These are phyloP conservation scores for Hirschfeldia incana DNA, from an alignment of 345 rosid species.

Conservation along the genomic window DNA sequence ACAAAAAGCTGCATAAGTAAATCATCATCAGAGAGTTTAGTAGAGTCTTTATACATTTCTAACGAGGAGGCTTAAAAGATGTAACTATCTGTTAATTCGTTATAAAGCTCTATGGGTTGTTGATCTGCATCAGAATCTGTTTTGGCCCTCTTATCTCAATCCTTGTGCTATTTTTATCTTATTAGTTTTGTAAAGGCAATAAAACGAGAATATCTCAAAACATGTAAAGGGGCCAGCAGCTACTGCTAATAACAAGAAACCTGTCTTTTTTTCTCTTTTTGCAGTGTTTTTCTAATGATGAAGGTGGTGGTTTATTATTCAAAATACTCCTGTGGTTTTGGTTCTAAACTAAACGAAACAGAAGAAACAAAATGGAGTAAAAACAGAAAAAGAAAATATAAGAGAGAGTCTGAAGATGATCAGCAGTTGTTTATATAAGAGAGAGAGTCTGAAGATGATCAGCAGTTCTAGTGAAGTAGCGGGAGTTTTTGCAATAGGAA, in stretches of 20 bases:
- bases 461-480: slow-evolving; percentile 15
- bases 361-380: slow-evolving; percentile 2
- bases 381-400: not conserved
- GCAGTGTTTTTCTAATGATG: slow-evolving; percentile 24
- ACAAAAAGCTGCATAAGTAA: not conserved
- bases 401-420: not conserved
- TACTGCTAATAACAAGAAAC: slow-evolving; percentile 29
- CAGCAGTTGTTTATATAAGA: not conserved
- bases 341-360: slow-evolving; percentile 38
- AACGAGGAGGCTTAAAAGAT: not conserved
- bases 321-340: slow-evolving; percentile 29
- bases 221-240: slow-evolving; percentile 17
- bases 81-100: not conserved
- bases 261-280: not conserved
- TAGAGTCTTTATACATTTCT: not conserved
- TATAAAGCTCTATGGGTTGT: not conserved
- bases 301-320: slow-evolving; percentile 25
- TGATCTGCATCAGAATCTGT: not conserved
- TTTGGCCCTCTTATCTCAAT: not conserved
- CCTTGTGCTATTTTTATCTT: slow-evolving; percentile 13
- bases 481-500: not conserved
- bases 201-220: slow-evolving; percentile 28
- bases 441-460: not conserved
- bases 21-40: not conserved
- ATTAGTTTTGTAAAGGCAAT: slow-evolving; percentile 19